Evolutionary conservation across 176 grass and related monocot species (phyloP).

Genomic region (Olyra latifolia): DNA sequence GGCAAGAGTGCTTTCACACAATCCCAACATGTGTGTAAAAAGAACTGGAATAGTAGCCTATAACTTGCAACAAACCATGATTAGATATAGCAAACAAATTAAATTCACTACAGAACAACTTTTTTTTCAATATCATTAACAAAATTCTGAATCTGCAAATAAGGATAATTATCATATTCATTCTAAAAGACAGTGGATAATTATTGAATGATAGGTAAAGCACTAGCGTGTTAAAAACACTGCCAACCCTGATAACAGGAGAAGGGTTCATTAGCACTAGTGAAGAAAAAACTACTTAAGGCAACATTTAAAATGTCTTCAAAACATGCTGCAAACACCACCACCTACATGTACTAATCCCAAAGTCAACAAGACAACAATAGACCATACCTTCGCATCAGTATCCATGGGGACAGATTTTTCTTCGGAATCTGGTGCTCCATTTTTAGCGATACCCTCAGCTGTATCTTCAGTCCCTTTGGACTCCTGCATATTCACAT

Average conservation of each 20-base stretch:
- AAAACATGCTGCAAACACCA: background rate
- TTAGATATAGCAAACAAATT: background rate
- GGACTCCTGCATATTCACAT: slow-evolving; percentile 49
- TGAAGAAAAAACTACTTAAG: background rate
- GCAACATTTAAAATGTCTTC: background rate
- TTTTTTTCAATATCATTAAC: background rate
- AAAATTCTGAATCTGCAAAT: background rate
- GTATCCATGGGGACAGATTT: slow-evolving; percentile 60
- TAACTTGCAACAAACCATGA: background rate
- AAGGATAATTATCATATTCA: background rate
- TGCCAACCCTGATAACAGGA: background rate
- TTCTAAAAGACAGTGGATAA: background rate
- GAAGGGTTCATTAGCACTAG: background rate
- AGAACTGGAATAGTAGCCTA: background rate
- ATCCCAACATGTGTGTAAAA: background rate
- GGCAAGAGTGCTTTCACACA: background rate
- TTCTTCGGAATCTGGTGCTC: slow-evolving; percentile 46
- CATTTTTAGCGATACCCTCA: slow-evolving; percentile 48
- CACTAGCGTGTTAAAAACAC: background rate
- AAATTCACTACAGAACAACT: background rate
- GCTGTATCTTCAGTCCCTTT: slow-evolving; percentile 24
- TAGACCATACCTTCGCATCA: slow-evolving; percentile 64
- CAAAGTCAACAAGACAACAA: background rate
- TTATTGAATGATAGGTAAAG: background rate
- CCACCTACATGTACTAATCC: background rate